Evolutionary conservation across 1,139 yeast genomes (phyloP), one percentile per base, ranked within the genome.

Genomic region (Hyphopichia burtonii): DNA sequence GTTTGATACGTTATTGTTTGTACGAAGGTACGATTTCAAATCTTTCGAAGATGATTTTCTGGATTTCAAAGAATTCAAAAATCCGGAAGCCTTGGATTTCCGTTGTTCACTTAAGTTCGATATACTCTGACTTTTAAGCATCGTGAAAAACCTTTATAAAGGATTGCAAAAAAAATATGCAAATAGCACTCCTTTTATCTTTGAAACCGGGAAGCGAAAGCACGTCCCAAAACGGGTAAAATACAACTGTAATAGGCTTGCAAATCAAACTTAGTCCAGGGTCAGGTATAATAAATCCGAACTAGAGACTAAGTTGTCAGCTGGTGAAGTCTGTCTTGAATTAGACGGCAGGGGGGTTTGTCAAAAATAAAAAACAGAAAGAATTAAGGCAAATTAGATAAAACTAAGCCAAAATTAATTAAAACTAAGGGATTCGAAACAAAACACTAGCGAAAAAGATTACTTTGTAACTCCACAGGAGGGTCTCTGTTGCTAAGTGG

Each of bases 121-220:
- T 19, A 62, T 61, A 41, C 67, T 63, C 40, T 63, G 68, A 42
- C 68, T 61, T 40, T 67, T 59, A 37, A 65, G 52, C 70, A 65
- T 63, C 31, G 20, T 43, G 41, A 27, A 25, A 11, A 12, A n/a
- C n/a, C n/a, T n/a, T n/a, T n/a, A n/a, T n/a, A n/a, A n/a, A n/a
- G n/a, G n/a, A n/a, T n/a, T n/a, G n/a, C n/a, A 9, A 25, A 25
- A 28, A 11, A 32, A 16, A 8, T 17, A 34, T 16, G 19, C 34
- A 22, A 20, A 28, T 20, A 22, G 34, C 31, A 23, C 16, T 20
- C 15, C 33, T 37, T 25, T 38, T 38, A 25, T 25, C 11, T 25
- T 25, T 25, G 4, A 25, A 25, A 25, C 28, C 28, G 11, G 28
- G 11, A 9, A 12, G 28, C 12, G 8, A 20, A n/a, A 27, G 12